Evolutionary conservation across 1,284 basidiomycete genomes (phyloP).

Genomic region (Puccinia coronata): DNA sequence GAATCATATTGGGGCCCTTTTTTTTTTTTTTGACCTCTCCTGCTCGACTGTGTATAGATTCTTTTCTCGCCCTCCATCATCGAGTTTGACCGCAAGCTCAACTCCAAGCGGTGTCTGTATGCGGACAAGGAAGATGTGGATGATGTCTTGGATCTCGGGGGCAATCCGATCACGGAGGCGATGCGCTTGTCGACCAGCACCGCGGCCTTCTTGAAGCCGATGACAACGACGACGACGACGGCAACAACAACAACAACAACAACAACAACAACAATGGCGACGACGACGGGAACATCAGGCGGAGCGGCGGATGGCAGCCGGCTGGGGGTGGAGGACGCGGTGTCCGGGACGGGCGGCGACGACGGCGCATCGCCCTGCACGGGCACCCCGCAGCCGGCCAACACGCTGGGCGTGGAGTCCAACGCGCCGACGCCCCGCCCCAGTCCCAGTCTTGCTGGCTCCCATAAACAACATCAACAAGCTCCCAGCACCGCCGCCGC

Average conservation of each 20-base stretch:
- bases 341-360: neutral
- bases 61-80: constrained; percentile 90
- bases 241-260: no score
- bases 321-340: neutral
- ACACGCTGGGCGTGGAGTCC: constrained; percentile 28
- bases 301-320: neutral
- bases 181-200: no score
- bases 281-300: no score
- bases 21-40: no score
- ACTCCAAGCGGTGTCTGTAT: constrained; percentile 56
- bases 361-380: constrained; percentile 26
- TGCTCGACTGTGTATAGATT: no score
- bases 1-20: no score
- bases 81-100: constrained; percentile 75
- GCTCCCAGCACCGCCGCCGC: neutral
- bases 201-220: no score
- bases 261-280: no score
- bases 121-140: constrained; percentile 57
- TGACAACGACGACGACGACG: no score
- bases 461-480: neutral
- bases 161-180: constrained; percentile 53
- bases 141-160: constrained; percentile 60
- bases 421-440: constrained; percentile 39
- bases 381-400: constrained; percentile 28
- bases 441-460: constrained; percentile 33